Base-by-base conservation (phyloP, 148 eudicot species). In the Silene uniflora region DNA sequence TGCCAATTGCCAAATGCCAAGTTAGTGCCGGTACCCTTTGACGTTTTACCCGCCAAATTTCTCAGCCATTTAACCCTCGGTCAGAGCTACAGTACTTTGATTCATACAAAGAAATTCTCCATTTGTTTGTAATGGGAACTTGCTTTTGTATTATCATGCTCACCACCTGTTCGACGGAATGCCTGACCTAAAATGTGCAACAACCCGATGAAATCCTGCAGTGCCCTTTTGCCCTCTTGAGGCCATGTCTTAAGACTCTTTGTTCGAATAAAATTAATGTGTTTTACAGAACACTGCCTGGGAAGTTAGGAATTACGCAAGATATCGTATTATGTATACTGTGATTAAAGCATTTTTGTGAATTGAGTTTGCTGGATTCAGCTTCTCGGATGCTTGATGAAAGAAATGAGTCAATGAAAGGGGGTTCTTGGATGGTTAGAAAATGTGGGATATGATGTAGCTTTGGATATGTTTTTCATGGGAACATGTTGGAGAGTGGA, bases 101-200 rank as follows among this genome's bases (percentile, higher is more conserved):
- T 39, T 39, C 7, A 32, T 32, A 32, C 4, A 32, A 32, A 32
- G 35, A 32, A 32, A 32, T 32, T 32, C 35, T 13, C 54, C 54
- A 49, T 49, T 49, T 12, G 12, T 2, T 49, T 49, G 16, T 49
- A 10, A 0, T 14, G 54, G 54, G 56, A 52, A 52, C 17, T 52
- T 52, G 17, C 17, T 13, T 13, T 52, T 88, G 97, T 80, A 84
- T 71, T 83, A 83, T 24, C 81, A 88, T 46, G 91, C 91, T 6
- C 71, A 23, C 29, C 76, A 88, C 73, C 70, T 90, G 86, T 88
- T 87, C 73, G 92, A 90, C 16, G 89, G 88, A 88, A 87, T 87
- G 95, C 83, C 88, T 27, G 67, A 80, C 1, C 63, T 62, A n/a
- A 79, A 83, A 3, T 81, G 84, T 54, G 0, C 81, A 84, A 7